Conservation (phyloP, 768 basidiomycete species). For the Boletus rubroflammeus region DNA sequence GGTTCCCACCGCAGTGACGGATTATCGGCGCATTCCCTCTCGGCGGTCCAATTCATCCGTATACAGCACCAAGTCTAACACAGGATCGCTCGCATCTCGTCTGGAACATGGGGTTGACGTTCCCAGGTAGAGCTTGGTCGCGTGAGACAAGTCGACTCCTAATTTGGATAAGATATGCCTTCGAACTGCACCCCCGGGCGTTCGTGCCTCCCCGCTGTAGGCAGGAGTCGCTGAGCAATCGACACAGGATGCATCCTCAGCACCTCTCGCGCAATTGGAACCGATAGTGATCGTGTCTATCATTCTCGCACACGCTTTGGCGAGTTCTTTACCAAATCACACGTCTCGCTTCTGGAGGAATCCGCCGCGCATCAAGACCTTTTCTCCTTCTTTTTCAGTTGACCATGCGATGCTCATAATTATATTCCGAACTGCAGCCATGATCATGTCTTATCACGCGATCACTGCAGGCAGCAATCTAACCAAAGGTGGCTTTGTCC, state of each 20-base stretch:
- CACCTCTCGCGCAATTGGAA: neutral
- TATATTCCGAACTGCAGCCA: neutral
- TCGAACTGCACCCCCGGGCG: neutral
- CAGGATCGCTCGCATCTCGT: neutral
- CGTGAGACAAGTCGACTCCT: neutral
- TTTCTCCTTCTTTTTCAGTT: too few species aligned
- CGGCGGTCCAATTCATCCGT: neutral
- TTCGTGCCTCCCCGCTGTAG: neutral
- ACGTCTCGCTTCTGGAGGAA: neutral
- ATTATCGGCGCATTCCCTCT: neutral
- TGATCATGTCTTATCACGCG: neutral
- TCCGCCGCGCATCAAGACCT: neutral
- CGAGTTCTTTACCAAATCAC: neutral
- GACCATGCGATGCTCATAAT: too few species aligned
- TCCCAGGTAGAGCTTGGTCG: slow-evolving; percentile 3
- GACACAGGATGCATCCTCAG: neutral
- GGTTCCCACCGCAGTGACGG: neutral
- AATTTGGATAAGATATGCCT: neutral
- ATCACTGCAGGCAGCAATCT: neutral
- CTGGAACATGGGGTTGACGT: neutral
- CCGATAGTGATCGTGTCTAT: neutral
- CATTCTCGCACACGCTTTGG: neutral
- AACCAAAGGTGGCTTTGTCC: neutral
- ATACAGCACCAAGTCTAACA: too few species aligned
- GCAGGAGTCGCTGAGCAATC: neutral